Conservation (phyloP, 1,284 basidiomycete genomes). For the Irpex lacteus region DNA sequence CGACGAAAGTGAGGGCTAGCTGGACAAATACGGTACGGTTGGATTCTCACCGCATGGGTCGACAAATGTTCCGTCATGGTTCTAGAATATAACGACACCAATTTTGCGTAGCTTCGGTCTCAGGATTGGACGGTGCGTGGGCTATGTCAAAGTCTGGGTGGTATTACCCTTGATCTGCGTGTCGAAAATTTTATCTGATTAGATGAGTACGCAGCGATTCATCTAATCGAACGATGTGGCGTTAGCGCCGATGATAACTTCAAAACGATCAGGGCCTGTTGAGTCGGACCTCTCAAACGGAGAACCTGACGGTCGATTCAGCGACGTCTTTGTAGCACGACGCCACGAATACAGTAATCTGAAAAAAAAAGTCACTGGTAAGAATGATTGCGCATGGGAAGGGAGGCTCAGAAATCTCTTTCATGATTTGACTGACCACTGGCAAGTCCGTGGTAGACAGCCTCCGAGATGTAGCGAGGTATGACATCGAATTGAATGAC, state of each 20-base stretch:
- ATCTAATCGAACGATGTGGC: constrained; percentile 27
- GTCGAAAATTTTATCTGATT: constrained; percentile 8
- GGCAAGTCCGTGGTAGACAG: too few species aligned
- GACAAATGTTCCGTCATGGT: background rate
- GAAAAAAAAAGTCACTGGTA: too few species aligned
- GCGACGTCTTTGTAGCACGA: too few species aligned
- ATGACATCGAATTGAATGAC: too few species aligned
- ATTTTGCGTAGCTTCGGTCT: background rate
- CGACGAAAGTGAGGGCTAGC: background rate
- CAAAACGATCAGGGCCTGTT: background rate
- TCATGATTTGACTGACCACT: too few species aligned
- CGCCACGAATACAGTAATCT: too few species aligned
- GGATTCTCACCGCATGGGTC: background rate
- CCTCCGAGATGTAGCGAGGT: too few species aligned
- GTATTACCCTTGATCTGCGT: constrained; percentile 6
- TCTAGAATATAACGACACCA: background rate
- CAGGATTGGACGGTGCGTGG: background rate
- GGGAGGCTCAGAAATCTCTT: too few species aligned
- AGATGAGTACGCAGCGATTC: constrained; percentile 39
- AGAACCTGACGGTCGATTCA: background rate
- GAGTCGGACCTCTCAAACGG: background rate
- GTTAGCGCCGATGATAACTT: background rate
- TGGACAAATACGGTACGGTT: background rate
- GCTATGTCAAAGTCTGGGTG: background rate
- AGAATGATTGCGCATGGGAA: too few species aligned